Base-by-base conservation (phyloP, 108 stramenopile genomes). In the Conticribra guillardii region DNA sequence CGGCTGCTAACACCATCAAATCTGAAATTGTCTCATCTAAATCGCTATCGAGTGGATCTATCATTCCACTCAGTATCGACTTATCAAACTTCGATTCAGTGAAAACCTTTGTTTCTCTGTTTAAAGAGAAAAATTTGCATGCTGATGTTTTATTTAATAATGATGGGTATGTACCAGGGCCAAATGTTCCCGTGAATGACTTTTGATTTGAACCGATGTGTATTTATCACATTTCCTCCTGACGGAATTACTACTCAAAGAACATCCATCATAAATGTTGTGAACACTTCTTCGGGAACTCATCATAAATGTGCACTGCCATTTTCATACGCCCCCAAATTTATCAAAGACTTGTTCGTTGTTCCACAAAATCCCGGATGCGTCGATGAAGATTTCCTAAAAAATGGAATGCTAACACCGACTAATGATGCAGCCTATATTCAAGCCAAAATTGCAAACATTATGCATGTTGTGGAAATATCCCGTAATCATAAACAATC, bases 401-500 rank as follows among this genome's bases (percentile, higher is more conserved):
- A 49, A 9, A n/a, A 44, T 16, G 66, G 67, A 11, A 69, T 74
- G 18, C 51, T 14, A 23, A 33, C 67, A 28, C 14, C 18, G 8
- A 79, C 78, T 24, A 67, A 74, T 37, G 27, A 27, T 18, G 32
- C 50, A 21, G 72, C 78, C 9, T 79, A 79, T 28, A 74, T 79
- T 45, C 65, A 55, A 29, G 73, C 73, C 1, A 79, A 79, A 69
- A 16, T 74, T n/a, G 78, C 78, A 0, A 79, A 79, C 37, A 26
- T 74, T 2, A 74, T 79, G 78, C 78, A 79, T 62, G 78, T 51
- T 8, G 52, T 74, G 23, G 73, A 74, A 19, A 60, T 79, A 41
- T 73, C 78, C 2, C 67, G 47, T 2, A 44, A 45, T 46, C 73
- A 79, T 63, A 60, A 66, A 28, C 24, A 17, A 29, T 48, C 78